Conservation (phyloP, 2,329 filamentous ascomycete genomes). For the Penicillium sclerotiorum region DNA sequence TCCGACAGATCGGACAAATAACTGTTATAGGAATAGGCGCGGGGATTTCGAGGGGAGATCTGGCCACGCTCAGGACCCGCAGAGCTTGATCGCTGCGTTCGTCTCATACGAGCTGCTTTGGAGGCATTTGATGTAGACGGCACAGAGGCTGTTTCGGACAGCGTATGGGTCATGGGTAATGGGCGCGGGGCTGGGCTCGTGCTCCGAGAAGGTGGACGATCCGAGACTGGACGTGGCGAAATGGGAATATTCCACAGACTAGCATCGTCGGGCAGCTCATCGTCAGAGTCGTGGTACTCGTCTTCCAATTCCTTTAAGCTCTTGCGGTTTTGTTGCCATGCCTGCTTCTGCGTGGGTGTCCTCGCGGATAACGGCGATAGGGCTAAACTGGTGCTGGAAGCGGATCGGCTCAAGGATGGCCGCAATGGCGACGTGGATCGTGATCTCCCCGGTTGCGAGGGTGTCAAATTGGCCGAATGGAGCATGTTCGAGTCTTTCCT, state of each 20-base stretch:
- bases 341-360: slow-evolving; percentile 37
- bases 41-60: slow-evolving; percentile 45
- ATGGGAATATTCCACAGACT: slow-evolving; percentile 55
- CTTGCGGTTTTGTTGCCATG: slow-evolving; percentile 50
- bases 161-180: slow-evolving; percentile 46
- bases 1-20: slow-evolving; percentile 61
- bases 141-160: slow-evolving; percentile 29
- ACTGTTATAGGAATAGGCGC: slow-evolving; percentile 62
- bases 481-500: slow-evolving; percentile 16
- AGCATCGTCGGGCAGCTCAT: slow-evolving; percentile 54
- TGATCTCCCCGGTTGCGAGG: slow-evolving; percentile 32
- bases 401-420: slow-evolving; percentile 26
- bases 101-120: slow-evolving; percentile 34
- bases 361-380: slow-evolving; percentile 28
- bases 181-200: slow-evolving; percentile 45
- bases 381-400: slow-evolving; percentile 31
- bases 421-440: slow-evolving; percentile 35
- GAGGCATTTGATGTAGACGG: slow-evolving; percentile 29
- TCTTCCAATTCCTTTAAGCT: slow-evolving; percentile 52
- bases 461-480: slow-evolving; percentile 31
- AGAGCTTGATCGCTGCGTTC: slow-evolving; percentile 39
- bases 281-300: slow-evolving; percentile 55
- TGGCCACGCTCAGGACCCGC: slow-evolving; percentile 46
- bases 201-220: slow-evolving; percentile 42
- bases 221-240: slow-evolving; percentile 47